Percentiles rank a stretch among this genome's conserved stretches.
Evolutionary conservation across 768 basidiomycete genomes (phyloP).

Genomic region (Lactarius indigo): DNA sequence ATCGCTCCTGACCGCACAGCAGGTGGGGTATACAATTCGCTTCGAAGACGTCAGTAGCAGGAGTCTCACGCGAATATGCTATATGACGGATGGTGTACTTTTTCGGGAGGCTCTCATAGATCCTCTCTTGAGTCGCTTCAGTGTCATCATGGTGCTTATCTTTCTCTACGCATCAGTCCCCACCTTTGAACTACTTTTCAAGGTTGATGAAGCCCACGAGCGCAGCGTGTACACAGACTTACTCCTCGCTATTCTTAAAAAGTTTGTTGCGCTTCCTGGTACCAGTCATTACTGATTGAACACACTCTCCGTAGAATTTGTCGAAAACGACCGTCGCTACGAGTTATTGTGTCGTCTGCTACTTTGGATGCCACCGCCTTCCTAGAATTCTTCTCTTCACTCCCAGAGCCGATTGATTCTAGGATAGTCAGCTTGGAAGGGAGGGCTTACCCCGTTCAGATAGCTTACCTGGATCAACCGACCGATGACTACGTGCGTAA

Average conservation of each 20-base stretch:
- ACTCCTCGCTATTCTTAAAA: constrained; percentile 87
- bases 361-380: constrained; percentile 93
- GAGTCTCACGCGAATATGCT: constrained; percentile 82
- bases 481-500: constrained; percentile 74
- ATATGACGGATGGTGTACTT: constrained; percentile 98
- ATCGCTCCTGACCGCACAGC: constrained; percentile 72
- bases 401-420: constrained; percentile 61
- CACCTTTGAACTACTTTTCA: not conserved
- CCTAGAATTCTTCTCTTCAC: constrained; percentile 79
- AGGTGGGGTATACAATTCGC: constrained; percentile 98
- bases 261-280: constrained; percentile 43
- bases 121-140: constrained; percentile 87
- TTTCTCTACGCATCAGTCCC: not conserved
- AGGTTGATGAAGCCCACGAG: constrained; percentile 99
- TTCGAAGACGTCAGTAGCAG: constrained; percentile 92
- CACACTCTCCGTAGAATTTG: constrained; percentile 60
- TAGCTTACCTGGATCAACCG: constrained; percentile 81
- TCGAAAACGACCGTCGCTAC: constrained; percentile 82
- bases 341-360: constrained; percentile 92
- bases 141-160: constrained; percentile 83
- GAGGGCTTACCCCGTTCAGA: constrained; percentile 91
- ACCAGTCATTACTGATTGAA: not conserved
- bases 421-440: constrained; percentile 90
- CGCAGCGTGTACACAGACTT: constrained; percentile 95
- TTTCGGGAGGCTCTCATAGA: constrained; percentile 93